These are phyloP conservation scores for Penicillium brasilianum DNA, from an alignment of 2,329 filamentous ascomycete genomes.

Conservation along the genomic window DNA sequence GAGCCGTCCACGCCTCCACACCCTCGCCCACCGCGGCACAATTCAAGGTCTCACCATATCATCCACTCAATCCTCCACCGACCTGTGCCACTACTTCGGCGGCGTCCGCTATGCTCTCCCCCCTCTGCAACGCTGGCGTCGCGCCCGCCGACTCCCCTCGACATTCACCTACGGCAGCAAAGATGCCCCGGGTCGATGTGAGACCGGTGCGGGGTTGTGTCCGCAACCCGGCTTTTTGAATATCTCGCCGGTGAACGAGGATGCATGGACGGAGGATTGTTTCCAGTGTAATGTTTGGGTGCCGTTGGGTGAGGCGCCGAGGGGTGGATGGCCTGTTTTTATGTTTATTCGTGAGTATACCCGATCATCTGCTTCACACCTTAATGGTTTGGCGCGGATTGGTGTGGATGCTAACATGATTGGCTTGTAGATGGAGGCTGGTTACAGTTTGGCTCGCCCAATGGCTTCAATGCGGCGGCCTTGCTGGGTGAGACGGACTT, in stretches of 20 bases:
- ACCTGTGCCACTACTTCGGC: slow-evolving; percentile 59
- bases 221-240: slow-evolving; percentile 53
- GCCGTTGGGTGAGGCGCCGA: slow-evolving; percentile 53
- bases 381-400: no score
- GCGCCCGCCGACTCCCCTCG: slow-evolving; percentile 53
- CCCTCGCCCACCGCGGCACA: slow-evolving; percentile 50
- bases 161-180: slow-evolving; percentile 59
- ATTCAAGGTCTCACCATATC: slow-evolving; percentile 56
- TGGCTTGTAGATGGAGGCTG: slow-evolving; percentile 57
- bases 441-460: slow-evolving; percentile 61
- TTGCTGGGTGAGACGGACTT: slow-evolving; percentile 57
- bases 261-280: slow-evolving; percentile 58
- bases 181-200: slow-evolving; percentile 53
- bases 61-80: slow-evolving; percentile 34
- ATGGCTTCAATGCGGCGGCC: slow-evolving; percentile 51
- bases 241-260: slow-evolving; percentile 35
- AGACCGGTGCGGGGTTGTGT: slow-evolving; percentile 49
- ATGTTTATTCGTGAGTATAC: slow-evolving; percentile 60
- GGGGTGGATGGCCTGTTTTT: slow-evolving; percentile 60
- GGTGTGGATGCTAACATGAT: background rate
- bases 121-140: slow-evolving; percentile 56
- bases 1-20: slow-evolving; percentile 29
- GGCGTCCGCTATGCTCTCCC: slow-evolving; percentile 62
- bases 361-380: background rate
- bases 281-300: slow-evolving; percentile 63